phyloP scores from a whole-genome alignment of 1,284 basidiomycete genomes.

The Melampsora allii-populina region DNA sequence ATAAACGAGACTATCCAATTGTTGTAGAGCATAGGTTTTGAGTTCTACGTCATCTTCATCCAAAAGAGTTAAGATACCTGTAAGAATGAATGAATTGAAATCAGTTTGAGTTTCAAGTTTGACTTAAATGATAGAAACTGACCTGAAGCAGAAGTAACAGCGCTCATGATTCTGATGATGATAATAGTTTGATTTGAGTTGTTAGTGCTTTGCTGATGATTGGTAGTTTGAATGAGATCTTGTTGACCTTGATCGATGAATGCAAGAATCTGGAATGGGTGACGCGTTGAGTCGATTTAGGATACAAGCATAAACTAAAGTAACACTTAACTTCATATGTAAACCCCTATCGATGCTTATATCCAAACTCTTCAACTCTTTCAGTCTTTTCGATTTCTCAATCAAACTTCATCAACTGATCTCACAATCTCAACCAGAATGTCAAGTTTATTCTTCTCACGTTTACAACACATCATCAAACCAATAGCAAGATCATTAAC shows the following conservation, averaged over 20 bases:
- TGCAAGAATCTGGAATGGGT: no score
- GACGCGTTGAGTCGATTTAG: no score
- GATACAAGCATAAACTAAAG: no score
- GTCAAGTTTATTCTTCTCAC: no score
- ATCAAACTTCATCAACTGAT: no score
- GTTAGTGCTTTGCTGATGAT: background rate
- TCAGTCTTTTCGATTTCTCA: no score
- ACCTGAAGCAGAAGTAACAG: slow-evolving; percentile 36
- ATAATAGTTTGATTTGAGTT: background rate
- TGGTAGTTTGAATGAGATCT: background rate
- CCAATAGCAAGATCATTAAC: no score
- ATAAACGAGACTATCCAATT: slow-evolving; percentile 75
- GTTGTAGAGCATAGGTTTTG: slow-evolving; percentile 81
- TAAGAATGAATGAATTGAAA: background rate
- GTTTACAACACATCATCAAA: no score
- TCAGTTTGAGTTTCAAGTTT: background rate
- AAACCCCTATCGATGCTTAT: no score
- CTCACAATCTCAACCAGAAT: no score
- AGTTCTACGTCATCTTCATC: slow-evolving; percentile 79
- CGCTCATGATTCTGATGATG: slow-evolving; percentile 10
- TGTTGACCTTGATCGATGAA: slow-evolving; percentile 1
- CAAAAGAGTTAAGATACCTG: slow-evolving; percentile 81
- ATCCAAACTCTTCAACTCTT: no score
- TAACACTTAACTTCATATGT: no score
- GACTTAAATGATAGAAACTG: background rate